Evolutionary conservation across 2,329 filamentous ascomycete species (phyloP).

Genomic region (Fusarium acutatum): DNA sequence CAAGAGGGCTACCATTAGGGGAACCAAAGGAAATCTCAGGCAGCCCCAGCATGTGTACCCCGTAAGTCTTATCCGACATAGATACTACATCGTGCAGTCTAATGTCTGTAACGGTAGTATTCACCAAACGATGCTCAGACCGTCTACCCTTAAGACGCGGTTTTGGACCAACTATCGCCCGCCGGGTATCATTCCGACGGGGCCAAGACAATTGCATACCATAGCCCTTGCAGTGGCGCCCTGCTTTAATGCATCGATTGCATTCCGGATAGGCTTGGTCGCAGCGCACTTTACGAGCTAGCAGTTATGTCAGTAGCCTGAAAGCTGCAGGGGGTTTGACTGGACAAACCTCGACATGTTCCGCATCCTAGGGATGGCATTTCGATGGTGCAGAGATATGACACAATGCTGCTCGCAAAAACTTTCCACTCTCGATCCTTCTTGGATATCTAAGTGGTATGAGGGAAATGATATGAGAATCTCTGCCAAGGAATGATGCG

Average conservation of each 20-base stretch:
- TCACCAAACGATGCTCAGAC: not conserved
- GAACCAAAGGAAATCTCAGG: fast-evolving
- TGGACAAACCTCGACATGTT: constrained; percentile 17
- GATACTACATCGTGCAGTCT: constrained; percentile 9
- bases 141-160: not conserved
- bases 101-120: constrained; percentile 19
- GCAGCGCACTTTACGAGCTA: constrained; percentile 33
- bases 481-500: not conserved
- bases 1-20: fast-evolving
- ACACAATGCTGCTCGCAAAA: not conserved
- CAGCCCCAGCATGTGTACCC: not conserved
- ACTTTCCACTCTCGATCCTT: not conserved
- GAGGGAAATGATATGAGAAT: not conserved
- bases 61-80: not conserved
- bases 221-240: constrained; percentile 19
- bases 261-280: constrained; percentile 23
- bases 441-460: fast-evolving
- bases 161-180: constrained; percentile 13
- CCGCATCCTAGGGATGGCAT: constrained; percentile 22
- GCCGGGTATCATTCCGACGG: not conserved
- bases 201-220: constrained; percentile 31
- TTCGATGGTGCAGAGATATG: not conserved
- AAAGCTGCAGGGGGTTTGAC: not conserved
- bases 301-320: not conserved
- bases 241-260: constrained; percentile 2